Percentiles rank a stretch among this genome's conserved stretches.
phyloP scores from a whole-genome alignment of 805 yeast species.

The Cyberlindnera mississippiensis region DNA sequence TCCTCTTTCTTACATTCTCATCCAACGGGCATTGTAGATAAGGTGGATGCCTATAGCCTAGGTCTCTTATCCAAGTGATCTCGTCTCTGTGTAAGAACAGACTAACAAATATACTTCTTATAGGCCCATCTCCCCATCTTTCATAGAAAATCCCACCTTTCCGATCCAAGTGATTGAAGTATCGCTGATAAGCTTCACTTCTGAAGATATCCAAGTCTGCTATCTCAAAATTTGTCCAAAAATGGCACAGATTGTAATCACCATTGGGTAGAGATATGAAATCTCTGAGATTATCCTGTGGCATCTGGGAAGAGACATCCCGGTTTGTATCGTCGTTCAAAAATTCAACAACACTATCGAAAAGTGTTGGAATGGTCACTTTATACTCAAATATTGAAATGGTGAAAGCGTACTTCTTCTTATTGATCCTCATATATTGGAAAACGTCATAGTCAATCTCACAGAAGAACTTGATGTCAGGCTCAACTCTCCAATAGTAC shows the following conservation, averaged over 20 bases:
- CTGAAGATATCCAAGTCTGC: conserved; percentile 77
- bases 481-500: conserved; percentile 94
- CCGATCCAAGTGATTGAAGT: conserved; percentile 65
- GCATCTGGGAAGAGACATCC: conserved; percentile 30
- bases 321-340: conserved; percentile 2
- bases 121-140: conserved; percentile 93
- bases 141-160: conserved; percentile 86
- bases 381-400: conserved; percentile 70
- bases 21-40: conserved; percentile 74
- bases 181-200: conserved; percentile 60
- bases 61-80: conserved; percentile 72
- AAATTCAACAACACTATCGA: conserved; percentile 56
- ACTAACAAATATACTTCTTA: conserved; percentile 77
- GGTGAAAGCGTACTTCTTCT: conserved; percentile 69
- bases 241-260: conserved; percentile 80
- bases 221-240: conserved; percentile 89
- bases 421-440: conserved; percentile 53
- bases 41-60: conserved; percentile 79
- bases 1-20: conserved; percentile 47
- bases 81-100: conserved; percentile 60
- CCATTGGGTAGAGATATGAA: conserved; percentile 68
- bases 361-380: conserved; percentile 35
- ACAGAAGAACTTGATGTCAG: conserved; percentile 69
- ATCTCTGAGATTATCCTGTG: conserved; percentile 57
- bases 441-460: conserved; percentile 58